Evolutionary conservation across 1,139 yeast species (phyloP).

Genomic region (Yamadazyma buinensis): DNA sequence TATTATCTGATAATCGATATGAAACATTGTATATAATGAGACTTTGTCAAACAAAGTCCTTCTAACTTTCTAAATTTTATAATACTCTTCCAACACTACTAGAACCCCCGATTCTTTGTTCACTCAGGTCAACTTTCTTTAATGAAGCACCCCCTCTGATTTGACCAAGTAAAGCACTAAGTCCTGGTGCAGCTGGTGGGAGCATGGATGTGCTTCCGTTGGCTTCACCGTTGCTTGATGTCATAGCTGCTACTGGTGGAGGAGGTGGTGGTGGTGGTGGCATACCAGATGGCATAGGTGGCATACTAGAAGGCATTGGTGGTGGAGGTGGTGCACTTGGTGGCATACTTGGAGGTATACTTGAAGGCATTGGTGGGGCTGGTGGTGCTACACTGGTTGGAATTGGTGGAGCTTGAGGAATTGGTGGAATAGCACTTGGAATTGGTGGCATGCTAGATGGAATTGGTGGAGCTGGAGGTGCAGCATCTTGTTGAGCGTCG

Average conservation of each 20-base stretch:
- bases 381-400: constrained; percentile 20
- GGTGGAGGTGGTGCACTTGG: constrained; percentile 23
- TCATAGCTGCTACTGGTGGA: constrained; percentile 19
- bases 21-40: constrained; percentile 4
- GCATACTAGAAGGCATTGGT: constrained; percentile 14
- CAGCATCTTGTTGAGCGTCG: constrained; percentile 8
- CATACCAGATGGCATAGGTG: constrained; percentile 20
- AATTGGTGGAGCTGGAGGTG: constrained; percentile 3
- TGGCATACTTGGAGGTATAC: constrained; percentile 16
- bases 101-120: constrained; percentile 43
- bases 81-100: constrained; percentile 51
- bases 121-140: constrained; percentile 44
- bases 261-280: constrained; percentile 19
- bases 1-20: constrained; percentile 1
- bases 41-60: too few species aligned
- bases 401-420: constrained; percentile 7
- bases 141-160: constrained; percentile 51
- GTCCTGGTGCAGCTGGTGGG: constrained; percentile 30
- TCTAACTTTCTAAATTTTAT: constrained; percentile 10
- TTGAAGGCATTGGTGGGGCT: constrained; percentile 13
- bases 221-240: constrained; percentile 14
- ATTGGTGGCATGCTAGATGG: constrained; percentile 10
- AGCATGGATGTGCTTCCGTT: constrained; percentile 18
- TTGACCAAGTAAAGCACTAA: constrained; percentile 51
- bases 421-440: constrained; percentile 5